Evolutionary conservation across 768 basidiomycete species (phyloP).

Genomic region (Suillus tomentosus): DNA sequence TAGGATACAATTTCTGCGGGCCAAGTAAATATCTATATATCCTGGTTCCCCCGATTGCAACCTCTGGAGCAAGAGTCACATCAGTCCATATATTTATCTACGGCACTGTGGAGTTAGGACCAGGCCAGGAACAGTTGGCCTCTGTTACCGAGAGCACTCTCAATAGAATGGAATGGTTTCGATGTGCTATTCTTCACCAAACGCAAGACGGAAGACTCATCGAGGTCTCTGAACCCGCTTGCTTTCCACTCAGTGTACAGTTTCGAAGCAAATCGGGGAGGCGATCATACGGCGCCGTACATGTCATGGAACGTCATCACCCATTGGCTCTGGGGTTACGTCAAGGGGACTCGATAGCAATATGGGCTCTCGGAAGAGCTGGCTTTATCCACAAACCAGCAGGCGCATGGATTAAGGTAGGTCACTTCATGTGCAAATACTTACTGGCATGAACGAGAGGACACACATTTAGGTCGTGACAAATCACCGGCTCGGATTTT

Average conservation of each 20-base stretch:
- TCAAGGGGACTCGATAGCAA: constrained; percentile 2
- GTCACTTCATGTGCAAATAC: background rate
- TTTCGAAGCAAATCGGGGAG: background rate
- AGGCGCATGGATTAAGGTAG: constrained; percentile 5
- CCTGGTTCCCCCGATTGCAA: background rate
- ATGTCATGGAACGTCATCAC: background rate
- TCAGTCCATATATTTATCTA: constrained; percentile 4
- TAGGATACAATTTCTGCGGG: background rate
- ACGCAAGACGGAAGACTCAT: background rate
- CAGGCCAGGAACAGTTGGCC: background rate
- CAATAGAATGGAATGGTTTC: constrained; percentile 7
- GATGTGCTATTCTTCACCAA: background rate
- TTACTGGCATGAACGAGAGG: background rate
- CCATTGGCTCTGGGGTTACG: constrained; percentile 1
- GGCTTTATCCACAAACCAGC: constrained; percentile 5
- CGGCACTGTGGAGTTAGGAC: constrained; percentile 1
- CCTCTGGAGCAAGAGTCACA: background rate
- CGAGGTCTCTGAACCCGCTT: background rate
- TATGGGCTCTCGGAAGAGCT: constrained; percentile 4
- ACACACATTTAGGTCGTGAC: background rate
- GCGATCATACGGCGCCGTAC: background rate
- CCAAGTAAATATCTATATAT: constrained; percentile 4
- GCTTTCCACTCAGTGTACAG: constrained; percentile 1
- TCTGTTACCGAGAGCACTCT: background rate
- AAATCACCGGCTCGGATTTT: background rate